phyloP scores from a whole-genome alignment of 1,284 basidiomycete species.

The Cystobasidiaceae sp. region DNA sequence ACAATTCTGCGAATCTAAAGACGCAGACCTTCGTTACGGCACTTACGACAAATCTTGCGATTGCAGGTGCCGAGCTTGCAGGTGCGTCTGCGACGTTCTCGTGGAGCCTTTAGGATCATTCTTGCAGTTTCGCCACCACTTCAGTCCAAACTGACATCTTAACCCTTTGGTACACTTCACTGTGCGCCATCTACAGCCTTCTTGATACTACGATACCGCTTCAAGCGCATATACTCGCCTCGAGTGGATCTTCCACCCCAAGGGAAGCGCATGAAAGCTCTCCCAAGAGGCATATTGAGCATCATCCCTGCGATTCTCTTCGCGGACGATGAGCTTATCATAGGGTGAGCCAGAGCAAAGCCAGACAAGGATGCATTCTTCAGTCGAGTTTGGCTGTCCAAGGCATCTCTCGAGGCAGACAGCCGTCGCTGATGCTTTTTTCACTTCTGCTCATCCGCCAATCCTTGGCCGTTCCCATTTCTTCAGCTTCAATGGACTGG shows the following conservation, averaged over 20 bases:
- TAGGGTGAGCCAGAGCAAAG: not conserved
- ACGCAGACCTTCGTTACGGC: slow-evolving; percentile 40
- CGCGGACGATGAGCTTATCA: slow-evolving; percentile 38
- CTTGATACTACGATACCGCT: slow-evolving; percentile 46
- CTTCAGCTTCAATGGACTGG: slow-evolving; percentile 82
- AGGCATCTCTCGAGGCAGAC: no score
- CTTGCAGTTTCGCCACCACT: no score
- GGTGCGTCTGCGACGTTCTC: not conserved
- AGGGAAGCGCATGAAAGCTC: slow-evolving; percentile 44
- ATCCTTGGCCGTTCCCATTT: no score
- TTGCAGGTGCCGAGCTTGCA: slow-evolving; percentile 42
- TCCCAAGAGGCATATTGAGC: slow-evolving; percentile 45
- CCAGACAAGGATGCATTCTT: no score
- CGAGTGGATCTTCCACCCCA: slow-evolving; percentile 41
- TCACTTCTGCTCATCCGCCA: no score
- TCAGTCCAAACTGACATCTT: no score
- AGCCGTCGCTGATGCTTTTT: no score
- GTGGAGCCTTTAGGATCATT: no score
- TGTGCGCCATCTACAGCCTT: slow-evolving; percentile 46
- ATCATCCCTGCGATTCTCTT: slow-evolving; percentile 48
- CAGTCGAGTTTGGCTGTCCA: no score
- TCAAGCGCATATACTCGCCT: slow-evolving; percentile 48
- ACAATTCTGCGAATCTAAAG: no score
- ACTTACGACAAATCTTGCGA: slow-evolving; percentile 41
- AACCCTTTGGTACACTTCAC: no score